phyloP scores from a whole-genome alignment of 2,329 filamentous ascomycete genomes.

The Cyclaneusma minus region DNA sequence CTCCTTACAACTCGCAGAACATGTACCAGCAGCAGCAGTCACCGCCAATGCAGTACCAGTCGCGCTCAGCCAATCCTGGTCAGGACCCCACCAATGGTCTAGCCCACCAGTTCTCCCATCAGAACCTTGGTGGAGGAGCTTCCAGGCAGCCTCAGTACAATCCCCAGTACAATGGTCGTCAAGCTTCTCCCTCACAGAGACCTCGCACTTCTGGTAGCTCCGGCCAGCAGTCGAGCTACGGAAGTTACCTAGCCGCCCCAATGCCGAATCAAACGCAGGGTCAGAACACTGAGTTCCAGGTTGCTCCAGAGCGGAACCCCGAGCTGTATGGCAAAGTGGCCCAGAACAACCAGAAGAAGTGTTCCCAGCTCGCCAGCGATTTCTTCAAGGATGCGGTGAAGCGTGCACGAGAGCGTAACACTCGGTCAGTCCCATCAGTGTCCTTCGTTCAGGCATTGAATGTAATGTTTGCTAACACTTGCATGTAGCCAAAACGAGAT shows the following conservation, averaged over 20 bases:
- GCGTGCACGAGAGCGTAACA: conserved; percentile 84
- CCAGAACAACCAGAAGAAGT: conserved; percentile 57
- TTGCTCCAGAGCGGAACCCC: conserved; percentile 72
- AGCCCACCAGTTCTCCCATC: conserved; percentile 91
- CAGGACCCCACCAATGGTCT: conserved; percentile 68
- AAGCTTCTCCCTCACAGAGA: conserved; percentile 54
- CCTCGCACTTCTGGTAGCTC: conserved; percentile 69
- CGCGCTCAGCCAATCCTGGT: conserved; percentile 39
- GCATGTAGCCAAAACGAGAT: conserved; percentile 68
- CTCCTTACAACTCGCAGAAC: conserved; percentile 32
- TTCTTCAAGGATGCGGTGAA: conserved; percentile 99
- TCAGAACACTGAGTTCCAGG: conserved; percentile 53
- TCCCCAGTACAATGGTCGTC: conserved; percentile 56
- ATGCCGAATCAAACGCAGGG: conserved; percentile 43
- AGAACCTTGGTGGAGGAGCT: conserved; percentile 68
- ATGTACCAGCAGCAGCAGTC: conserved; percentile 23
- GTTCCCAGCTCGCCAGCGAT: conserved; percentile 58
- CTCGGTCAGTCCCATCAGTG: conserved; percentile 47
- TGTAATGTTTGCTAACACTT: conserved; percentile 4
- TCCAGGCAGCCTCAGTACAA: conserved; percentile 51
- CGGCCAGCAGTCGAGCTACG: conserved; percentile 45
- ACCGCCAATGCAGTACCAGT: conserved; percentile 25
- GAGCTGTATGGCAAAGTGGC: conserved; percentile 55
- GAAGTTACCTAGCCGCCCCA: conserved; percentile 52
- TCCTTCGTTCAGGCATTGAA: conserved; percentile 1